These are phyloP conservation scores for Ascomycota sp. DNA, from an alignment of 2,329 filamentous ascomycete genomes.

Conservation along the genomic window DNA sequence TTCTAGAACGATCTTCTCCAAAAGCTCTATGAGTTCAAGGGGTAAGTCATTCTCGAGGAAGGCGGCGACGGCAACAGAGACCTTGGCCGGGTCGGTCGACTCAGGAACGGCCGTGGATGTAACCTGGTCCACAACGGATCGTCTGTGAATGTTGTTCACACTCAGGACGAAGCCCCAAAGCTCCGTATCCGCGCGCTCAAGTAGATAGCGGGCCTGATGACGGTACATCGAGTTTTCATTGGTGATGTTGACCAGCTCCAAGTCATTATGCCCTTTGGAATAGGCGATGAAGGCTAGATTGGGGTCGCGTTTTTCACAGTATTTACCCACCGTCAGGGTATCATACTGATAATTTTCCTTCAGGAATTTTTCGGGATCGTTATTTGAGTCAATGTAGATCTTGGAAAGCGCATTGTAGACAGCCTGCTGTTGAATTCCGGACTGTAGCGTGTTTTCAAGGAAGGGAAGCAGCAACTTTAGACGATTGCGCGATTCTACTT, in stretches of 20 bases:
- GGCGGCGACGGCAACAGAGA: conserved; percentile 80
- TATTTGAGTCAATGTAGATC: conserved; percentile 98
- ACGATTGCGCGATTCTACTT: conserved; percentile 91
- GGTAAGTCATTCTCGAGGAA: conserved; percentile 85
- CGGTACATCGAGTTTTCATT: conserved; percentile 99
- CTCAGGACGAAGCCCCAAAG: conserved; percentile 91
- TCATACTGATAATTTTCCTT: conserved; percentile 97
- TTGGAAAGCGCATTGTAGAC: conserved; percentile 95
- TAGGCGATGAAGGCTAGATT: conserved; percentile 92
- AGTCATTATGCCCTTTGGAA: conserved; percentile 87
- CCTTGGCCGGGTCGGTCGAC: conserved; percentile 80
- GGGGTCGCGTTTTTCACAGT: conserved; percentile 96
- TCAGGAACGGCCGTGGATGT: conserved; percentile 88
- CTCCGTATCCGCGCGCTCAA: conserved; percentile 75
- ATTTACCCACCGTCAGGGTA: conserved; percentile 79
- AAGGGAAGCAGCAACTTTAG: conserved; percentile 91
- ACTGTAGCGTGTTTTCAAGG: conserved; percentile 75
- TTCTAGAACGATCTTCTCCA: conserved; percentile 99
- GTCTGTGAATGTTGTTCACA: conserved; percentile 86
- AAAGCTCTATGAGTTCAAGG: conserved; percentile 81
- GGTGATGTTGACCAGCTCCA: conserved; percentile 92
- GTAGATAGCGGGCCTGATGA: conserved; percentile 83
- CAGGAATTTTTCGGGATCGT: conserved; percentile 91
- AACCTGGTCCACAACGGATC: conserved; percentile 88
- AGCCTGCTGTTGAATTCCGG: conserved; percentile 87